Base-by-base conservation (phyloP, 805 yeast genomes). In the Kluyveromyces siamensis region DNA sequence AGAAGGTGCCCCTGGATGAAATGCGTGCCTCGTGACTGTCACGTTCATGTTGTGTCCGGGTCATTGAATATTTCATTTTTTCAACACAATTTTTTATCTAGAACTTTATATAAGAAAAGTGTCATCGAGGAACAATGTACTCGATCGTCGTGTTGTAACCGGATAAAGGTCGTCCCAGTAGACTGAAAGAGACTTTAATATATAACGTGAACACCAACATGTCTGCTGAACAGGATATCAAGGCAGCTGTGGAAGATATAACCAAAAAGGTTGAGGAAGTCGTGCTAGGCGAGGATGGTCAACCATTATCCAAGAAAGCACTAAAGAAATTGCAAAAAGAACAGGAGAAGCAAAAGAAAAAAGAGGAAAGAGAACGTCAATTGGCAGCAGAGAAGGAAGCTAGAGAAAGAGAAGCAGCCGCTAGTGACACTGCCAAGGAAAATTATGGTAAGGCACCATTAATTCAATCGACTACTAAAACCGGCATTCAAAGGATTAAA, bases 301-400 rank as follows among this genome's bases (percentile, higher is more conserved):
- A 79, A 71, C 96, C 96, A 39, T 72, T 89, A 58, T 84, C 95
- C 47, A 93, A 93, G 71, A 93, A 90, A 67, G 99, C 96, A 2
- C 73, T 93, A 61, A 93, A 93, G 77, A 93, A 93, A 73, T 77
- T 93, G 53, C 93, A 86, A 67, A 91, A 91, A 64, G 96, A 87
- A 70, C 81, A 78, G 64, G 97, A 90, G 71, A 91, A 91, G 74
- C 95, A 84, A 57, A 81, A 77, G 63, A 91, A 90, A 77, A 90
- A 90, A 74, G 93, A 88, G 38, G 97, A 87, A 68, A 84, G 83
- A 61, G 97, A 93, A 46, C 95, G 85, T 37, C 87, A 87, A 70
- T 71, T 86, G 50, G 96, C 91, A 39, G 77, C 79, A 53, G 96
- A 89, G 67, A 84, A 84, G 69, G 95, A 90, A 53, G 90, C 84